Base-by-base conservation (phyloP, 108 stramenopile genomes). In the Cyclotella kingstonii region DNA sequence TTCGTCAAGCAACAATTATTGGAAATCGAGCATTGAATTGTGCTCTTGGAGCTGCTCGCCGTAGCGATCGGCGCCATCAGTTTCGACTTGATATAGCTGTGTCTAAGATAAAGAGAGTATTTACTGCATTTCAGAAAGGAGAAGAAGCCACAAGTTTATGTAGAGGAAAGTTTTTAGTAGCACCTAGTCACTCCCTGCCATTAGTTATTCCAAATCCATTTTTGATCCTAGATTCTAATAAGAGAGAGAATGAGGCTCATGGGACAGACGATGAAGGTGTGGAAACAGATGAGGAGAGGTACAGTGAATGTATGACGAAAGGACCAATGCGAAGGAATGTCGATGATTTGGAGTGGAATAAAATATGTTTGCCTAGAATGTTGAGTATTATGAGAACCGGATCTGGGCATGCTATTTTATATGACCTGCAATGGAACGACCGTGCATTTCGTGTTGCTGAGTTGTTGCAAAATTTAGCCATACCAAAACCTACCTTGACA, bases 401-500 rank as follows among this genome's bases (percentile, higher is more conserved):
- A 3, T 59, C 76, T 23, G 91, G 91, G 6, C 83, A 93, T 63
- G 88, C 81, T 9, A 45, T 93, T 22, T 71, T 84, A 44, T 82
- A 86, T 60, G 91, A 93, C 61, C 45, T 71, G 23, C 41, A 85
- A n/a, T 93, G 88, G 88, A 56, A 39, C 5, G 73, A 66, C 50
- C 78, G 91, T 2, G 66, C 78, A 47, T 67, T 60, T 11, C 81
- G 88, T 27, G 73, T 86, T 15, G 81, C 80, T n/a, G 68, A 86
- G 51, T 38, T 93, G 18, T 36, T 93, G 30, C 68, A 73, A 50
- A 57, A 54, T 36, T 41, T 92, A 43, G 71, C 85, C 6, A 38
- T 28, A 4, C 42, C 60, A 14, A 33, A 29, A 5, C 28, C 55
- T 29, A 3, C 43, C 10, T 35, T 50, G 43, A 29, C 43, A 19